These are phyloP conservation scores for Termitomyces sp. DNA, from an alignment of 768 basidiomycete species.

Conservation along the genomic window DNA sequence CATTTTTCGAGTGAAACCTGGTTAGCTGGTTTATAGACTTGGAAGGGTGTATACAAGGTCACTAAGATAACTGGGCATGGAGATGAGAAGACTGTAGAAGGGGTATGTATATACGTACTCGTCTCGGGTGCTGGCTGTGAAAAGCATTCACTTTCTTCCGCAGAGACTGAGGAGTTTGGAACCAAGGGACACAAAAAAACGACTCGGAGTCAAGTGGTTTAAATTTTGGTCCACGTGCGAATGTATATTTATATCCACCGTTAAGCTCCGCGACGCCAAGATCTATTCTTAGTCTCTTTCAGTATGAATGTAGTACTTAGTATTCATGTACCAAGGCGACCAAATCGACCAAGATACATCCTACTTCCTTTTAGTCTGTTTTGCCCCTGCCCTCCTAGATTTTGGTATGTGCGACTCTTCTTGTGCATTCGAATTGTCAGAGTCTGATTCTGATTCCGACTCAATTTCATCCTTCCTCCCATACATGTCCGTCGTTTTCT, in stretches of 20 bases:
- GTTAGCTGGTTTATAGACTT: constrained; percentile 25
- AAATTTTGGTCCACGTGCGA: constrained; percentile 14
- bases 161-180: constrained; percentile 14
- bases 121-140: constrained; percentile 86
- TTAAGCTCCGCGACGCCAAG: background rate
- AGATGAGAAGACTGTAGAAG: constrained; percentile 19
- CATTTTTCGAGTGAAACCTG: constrained; percentile 38
- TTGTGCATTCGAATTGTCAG: constrained; percentile 37
- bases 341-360: background rate
- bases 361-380: constrained; percentile 10
- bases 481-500: constrained; percentile 34
- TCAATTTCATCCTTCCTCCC: constrained; percentile 31
- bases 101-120: constrained; percentile 49
- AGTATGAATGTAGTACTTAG: too few relatives aligned
- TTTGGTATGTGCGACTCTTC: constrained; percentile 59
- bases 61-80: constrained; percentile 69
- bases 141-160: constrained; percentile 60
- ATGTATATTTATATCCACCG: constrained; percentile 49
- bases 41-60: constrained; percentile 85
- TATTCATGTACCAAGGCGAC: too few relatives aligned
- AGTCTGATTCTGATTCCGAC: constrained; percentile 41
- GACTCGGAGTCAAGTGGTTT: constrained; percentile 9
- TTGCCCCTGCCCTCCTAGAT: constrained; percentile 49
- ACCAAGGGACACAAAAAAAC: constrained; percentile 3
- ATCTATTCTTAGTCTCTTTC: too few relatives aligned